Base-by-base conservation (phyloP, 495 filamentous ascomycete species). In the Penicilliopsis zonata region DNA sequence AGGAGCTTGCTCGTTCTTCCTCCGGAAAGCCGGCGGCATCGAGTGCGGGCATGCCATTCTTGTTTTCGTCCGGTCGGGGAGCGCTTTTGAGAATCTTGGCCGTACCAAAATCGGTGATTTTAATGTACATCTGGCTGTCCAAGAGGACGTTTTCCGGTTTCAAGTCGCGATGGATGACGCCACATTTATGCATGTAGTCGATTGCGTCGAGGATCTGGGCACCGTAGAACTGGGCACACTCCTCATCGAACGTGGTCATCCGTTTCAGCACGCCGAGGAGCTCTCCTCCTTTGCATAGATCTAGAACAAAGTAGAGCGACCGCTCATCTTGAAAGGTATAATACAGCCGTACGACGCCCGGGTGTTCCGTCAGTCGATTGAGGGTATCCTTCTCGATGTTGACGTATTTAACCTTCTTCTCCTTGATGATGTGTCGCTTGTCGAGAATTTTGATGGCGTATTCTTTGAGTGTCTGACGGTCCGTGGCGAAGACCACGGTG, bases 371-470 rank as follows among this genome's bases (percentile, higher is more conserved):
- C 32, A 99, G 62, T 37, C 87, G 78, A 49, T 99, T 99, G 20
- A 99, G 67, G 7, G 92, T 94, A 56, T 99, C 86, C 61, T 94
- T 95, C 60, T 99, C 92, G 42, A 99, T 96, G 55, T 95, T 95
- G 50, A 99, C 92, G 52, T 99, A 99, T 65, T 99, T 99, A 42
- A 99, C 92, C 67, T 99, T 99, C 56, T 88, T 94, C 60, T 99
- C 92, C 63, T 95, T 96, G 67, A 99, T 96, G 46, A 99, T 99
- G 57, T 99, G 92, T 41, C 86, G 78, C 61, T 99, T 99, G 58
- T 96, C 90, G 24, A 99, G 68, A 16, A 99, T 88, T 51, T 99
- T 99, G 59, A 99, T 88, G 17, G 92, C 92, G 49, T 94, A 96
- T 53, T 99, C 92, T 40, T 92, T 90, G 28, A 92, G 60, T 0